A percentile compares a stretch with the other conserved stretches of the same genome.
Conservation (phyloP, 257 asterid species). For the Ligustrum vulgare region DNA sequence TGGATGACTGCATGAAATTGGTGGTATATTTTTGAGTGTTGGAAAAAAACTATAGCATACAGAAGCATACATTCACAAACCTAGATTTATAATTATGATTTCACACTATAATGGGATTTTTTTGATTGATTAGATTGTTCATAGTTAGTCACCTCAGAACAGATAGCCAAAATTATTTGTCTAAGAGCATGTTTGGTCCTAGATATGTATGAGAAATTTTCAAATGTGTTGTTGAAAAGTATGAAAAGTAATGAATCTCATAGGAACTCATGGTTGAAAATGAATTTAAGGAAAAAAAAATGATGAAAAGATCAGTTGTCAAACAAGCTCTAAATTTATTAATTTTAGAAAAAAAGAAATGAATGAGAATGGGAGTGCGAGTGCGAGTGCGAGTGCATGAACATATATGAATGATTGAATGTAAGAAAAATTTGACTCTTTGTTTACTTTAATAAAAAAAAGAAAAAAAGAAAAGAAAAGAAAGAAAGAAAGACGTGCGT, state of each 20-base stretch:
- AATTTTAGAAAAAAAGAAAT: neutral
- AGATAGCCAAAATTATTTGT: conserved; percentile 7
- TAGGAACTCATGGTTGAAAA: too few relatives aligned
- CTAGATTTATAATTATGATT: conserved; percentile 21
- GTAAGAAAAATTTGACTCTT: too few relatives aligned
- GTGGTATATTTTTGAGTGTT: conserved; percentile 20
- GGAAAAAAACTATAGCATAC: neutral
- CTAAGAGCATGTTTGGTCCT: neutral
- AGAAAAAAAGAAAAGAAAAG: too few relatives aligned
- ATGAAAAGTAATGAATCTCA: too few relatives aligned
- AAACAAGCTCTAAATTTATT: neutral
- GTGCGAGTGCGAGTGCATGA: too few relatives aligned
- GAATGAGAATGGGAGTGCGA: neutral
- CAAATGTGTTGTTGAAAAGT: too few relatives aligned
- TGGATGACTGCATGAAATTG: conserved; percentile 2
- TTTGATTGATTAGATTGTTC: conserved; percentile 33
- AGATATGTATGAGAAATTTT: too few relatives aligned
- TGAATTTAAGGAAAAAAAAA: too few relatives aligned
- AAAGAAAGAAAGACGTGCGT: too few relatives aligned
- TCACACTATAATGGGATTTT: conserved; percentile 8
- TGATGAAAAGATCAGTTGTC: too few relatives aligned
- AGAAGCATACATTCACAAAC: conserved; percentile 14
- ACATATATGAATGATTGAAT: too few relatives aligned
- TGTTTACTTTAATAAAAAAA: too few relatives aligned
- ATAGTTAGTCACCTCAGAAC: conserved; percentile 13